Percentiles rank a stretch among this genome's conserved stretches.
Conservation (phyloP, 2,329 filamentous ascomycete genomes). For the Cladosporium oxysporum region DNA sequence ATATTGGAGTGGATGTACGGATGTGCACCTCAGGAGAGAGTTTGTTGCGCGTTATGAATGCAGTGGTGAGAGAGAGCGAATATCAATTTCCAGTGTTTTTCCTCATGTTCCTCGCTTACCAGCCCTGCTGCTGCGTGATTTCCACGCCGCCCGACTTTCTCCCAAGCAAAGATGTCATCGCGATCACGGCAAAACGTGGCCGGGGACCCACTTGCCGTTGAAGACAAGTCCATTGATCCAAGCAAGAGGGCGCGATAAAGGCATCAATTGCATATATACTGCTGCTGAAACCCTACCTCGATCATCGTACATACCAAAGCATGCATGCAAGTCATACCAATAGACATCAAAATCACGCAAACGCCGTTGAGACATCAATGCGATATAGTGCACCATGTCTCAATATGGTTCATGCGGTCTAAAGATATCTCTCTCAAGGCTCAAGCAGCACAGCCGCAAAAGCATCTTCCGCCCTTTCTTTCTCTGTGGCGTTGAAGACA, state of each 20-base stretch:
- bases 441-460: neutral
- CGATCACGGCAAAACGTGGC: constrained; percentile 3
- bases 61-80: no score
- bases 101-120: neutral
- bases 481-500: constrained; percentile 3
- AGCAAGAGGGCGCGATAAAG: neutral
- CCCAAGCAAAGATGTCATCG: neutral
- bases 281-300: neutral
- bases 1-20: no score
- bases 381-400: neutral
- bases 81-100: neutral
- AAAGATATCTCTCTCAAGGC: neutral
- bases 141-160: neutral
- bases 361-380: neutral
- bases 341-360: neutral
- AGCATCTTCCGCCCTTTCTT: neutral
- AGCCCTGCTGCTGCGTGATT: constrained; percentile 6
- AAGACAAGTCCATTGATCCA: neutral
- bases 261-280: neutral
- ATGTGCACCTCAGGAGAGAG: neutral
- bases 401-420: neutral
- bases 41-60: neutral
- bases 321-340: neutral
- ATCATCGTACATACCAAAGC: neutral
- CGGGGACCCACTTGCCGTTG: constrained; percentile 5